Evolutionary conservation across 2,329 filamentous ascomycete genomes (phyloP).

Genomic region (Nemania abortiva): DNA sequence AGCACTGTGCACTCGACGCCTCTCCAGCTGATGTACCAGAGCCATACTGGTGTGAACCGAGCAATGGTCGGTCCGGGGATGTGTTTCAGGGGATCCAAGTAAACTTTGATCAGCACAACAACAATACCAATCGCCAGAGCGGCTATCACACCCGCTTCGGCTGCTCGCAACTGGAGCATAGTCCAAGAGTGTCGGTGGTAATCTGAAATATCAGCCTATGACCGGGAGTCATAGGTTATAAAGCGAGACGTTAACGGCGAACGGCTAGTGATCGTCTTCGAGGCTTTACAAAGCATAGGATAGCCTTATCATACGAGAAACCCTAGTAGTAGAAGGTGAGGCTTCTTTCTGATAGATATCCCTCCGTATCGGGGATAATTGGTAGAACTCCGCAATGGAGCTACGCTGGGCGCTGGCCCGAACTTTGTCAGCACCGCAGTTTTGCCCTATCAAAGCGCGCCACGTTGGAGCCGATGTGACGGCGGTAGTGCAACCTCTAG

Average conservation of each 20-base stretch:
- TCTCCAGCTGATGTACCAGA: slow-evolving; percentile 15
- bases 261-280: neutral
- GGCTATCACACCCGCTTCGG: neutral
- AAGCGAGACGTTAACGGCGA: neutral
- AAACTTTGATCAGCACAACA: neutral
- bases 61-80: slow-evolving; percentile 4
- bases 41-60: slow-evolving; percentile 7
- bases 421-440: neutral
- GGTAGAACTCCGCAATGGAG: too few relatives aligned
- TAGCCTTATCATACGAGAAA: neutral
- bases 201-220: neutral
- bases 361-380: too few relatives aligned
- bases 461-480: neutral
- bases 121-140: neutral
- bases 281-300: too few relatives aligned
- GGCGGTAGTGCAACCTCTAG: neutral
- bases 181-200: neutral
- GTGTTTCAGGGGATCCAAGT: slow-evolving; percentile 5
- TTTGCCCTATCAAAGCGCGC: slow-evolving; percentile 10
- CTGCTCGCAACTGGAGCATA: neutral
- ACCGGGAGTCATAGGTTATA: neutral
- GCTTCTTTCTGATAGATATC: neutral
- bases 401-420: neutral
- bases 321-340: neutral
- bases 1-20: slow-evolving; percentile 5